Base-by-base conservation (phyloP, 148 eudicot species). In the Camellia granthamiana region DNA sequence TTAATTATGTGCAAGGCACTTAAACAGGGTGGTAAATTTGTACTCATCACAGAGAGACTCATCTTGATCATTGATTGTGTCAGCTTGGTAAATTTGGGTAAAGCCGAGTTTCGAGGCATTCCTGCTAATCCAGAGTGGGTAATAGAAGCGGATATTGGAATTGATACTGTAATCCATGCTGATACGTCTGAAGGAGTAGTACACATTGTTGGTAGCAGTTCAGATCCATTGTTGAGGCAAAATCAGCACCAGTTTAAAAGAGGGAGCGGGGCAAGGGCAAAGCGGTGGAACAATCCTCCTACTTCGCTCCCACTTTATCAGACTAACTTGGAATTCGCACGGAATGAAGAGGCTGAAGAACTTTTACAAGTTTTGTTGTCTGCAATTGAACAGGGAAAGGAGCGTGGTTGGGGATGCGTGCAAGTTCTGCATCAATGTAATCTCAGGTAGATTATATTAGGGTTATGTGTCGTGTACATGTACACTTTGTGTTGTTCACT, bases 201-300 rank as follows among this genome's bases (percentile, higher is more conserved):
- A 78, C 91, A 96, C 78, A 96, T 96, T 64, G 97, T 96, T 42
- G 97, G 95, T 49, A 93, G 95, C 84, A 91, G 84, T 76, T 89
- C 95, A 3, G 91, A 92, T 77, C 76, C 89, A 11, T 78, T 84
- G 18, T 81, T 78, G 58, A 87, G 90, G 67, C 91, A 84, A 83
- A 92, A 83, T 49, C 90, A 77, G 49, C 86, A 87, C 78, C 90
- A 81, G 41, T 88, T 73, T 11, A 89, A 85, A 44, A 77, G 87
- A 64, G 78, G 68, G 44, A 88, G 82, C 15, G 86, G 62, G 62
- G 56, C 80, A 60, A 85, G 77, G 68, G 84, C 81, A 30, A 81
- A 83, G 79, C 80, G 64, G 44, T 91, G 92, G 97, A 85, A 81
- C 69, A 86, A 81, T 73, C 82, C 84, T 81, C 59, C 84, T n/a